Base-by-base conservation (phyloP, 2,329 filamentous ascomycete species). In the Juglanconis oblonga region DNA sequence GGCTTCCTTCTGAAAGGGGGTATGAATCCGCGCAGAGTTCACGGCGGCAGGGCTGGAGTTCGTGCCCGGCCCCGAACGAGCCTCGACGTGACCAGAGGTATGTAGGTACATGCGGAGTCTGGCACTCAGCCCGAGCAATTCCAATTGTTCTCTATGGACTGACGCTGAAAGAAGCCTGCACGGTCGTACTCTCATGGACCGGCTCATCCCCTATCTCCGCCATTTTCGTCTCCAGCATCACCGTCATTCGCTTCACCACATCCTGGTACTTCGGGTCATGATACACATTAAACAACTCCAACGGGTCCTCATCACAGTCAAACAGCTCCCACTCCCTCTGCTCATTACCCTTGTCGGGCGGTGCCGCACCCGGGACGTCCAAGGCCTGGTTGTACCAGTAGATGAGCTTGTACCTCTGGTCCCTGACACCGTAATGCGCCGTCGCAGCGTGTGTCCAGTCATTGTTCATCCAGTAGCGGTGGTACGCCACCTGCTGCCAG, bases 391-490 rank as follows among this genome's bases (percentile, higher is more conserved):
- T 80, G 62, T 83, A 84, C 81, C 80, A 84, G 67, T 82, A 83
- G 17, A 83, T 84, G 2, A 84, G 64, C 73, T 84, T 84, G 64
- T 82, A 83, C 3, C 79, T 67, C 64, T 79, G 77, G 61, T 83
- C 72, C 0, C 81, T 72, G 6, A 82, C 71, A 1, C 81, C 81
- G 57, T 83, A 83, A 66, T 84, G 81, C 0, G 81, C 80, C 62
- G 77, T 77, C 0, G 77, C 78, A 6, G 81, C 65, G 61, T 84
- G 80, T 8, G 80, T 78, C 0, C 73, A 67, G 58, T 84, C 80
- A 29, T 75, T 74, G 66, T 83, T 78, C 81, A 83, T 83, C 80
- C 80, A 83, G 68, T 83, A 84, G 0, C 80, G 75, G 59, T 84
- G 80, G 59, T 83, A 83, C 0, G 80, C 81, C 0, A 82, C 71